Conservation (phyloP, 768 basidiomycete genomes). For the Kondoa malvinella region DNA sequence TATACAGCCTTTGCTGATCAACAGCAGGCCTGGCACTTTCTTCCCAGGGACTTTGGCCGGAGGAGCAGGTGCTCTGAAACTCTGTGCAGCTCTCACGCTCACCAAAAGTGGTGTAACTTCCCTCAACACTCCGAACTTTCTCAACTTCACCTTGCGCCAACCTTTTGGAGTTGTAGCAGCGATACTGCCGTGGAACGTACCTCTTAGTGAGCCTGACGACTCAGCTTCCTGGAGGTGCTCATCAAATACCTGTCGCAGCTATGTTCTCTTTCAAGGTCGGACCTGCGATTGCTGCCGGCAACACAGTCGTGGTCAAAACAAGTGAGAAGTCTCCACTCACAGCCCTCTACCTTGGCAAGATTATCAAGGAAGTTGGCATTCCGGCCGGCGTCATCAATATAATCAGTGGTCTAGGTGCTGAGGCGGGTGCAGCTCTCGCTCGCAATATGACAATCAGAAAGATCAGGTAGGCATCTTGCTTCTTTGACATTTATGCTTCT, state of each 20-base stretch:
- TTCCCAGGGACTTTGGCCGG: neutral
- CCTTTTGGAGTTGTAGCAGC: slow-evolving; percentile 19
- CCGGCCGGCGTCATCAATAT: slow-evolving; percentile 26
- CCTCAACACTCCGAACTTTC: slow-evolving; percentile 7
- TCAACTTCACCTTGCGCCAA: slow-evolving; percentile 17
- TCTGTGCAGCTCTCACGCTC: neutral
- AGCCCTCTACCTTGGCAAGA: slow-evolving; percentile 2
- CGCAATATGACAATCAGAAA: slow-evolving; percentile 25
- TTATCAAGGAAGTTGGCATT: slow-evolving; percentile 22
- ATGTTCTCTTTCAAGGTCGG: slow-evolving; percentile 22
- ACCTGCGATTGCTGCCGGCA: slow-evolving; percentile 24
- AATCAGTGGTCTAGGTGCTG: slow-evolving; percentile 16
- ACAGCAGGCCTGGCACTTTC: neutral
- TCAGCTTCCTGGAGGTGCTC: neutral
- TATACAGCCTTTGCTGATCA: slow-evolving; percentile 10
- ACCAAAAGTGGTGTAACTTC: slow-evolving; percentile 10
- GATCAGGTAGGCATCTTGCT: slow-evolving; percentile 19
- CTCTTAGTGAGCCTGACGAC: neutral
- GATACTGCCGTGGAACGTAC: neutral
- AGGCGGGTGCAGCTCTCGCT: slow-evolving; percentile 22
- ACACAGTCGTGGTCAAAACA: slow-evolving; percentile 26
- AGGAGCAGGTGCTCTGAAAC: neutral
- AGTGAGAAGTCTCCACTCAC: slow-evolving; percentile 15
- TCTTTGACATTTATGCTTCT: neutral
- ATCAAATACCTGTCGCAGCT: slow-evolving; percentile 20